phyloP scores from a whole-genome alignment of 352 stramenopile species.

The Hyphochytrium catenoides region DNA sequence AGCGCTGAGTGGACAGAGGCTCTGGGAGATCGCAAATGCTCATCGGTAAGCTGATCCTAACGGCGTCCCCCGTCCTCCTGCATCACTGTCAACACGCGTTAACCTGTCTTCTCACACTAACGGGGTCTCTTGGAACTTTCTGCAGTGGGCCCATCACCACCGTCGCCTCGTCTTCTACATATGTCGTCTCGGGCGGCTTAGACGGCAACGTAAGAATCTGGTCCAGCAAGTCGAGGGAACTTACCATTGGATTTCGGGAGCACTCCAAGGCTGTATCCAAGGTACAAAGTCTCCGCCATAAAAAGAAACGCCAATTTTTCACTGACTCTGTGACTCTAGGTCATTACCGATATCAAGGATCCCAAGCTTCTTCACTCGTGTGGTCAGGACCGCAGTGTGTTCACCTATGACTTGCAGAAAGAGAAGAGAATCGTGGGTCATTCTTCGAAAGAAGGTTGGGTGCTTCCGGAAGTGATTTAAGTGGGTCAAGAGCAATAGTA shows the following conservation, averaged over 20 bases:
- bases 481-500: too few relatives aligned
- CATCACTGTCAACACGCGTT: constrained; percentile 2
- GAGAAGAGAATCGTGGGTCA: constrained; percentile 51
- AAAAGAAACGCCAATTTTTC: too few relatives aligned
- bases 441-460: constrained; percentile 40
- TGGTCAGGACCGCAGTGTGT: constrained; percentile 49
- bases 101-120: constrained; percentile 14
- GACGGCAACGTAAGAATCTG: constrained; percentile 70
- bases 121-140: constrained; percentile 1
- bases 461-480: too few relatives aligned
- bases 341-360: constrained; percentile 41
- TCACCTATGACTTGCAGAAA: constrained; percentile 72
- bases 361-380: constrained; percentile 63
- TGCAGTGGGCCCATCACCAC: constrained; percentile 11
- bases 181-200: constrained; percentile 44
- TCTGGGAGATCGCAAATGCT: too few relatives aligned
- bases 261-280: too few relatives aligned
- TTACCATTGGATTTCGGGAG: constrained; percentile 70
- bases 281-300: too few relatives aligned
- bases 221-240: constrained; percentile 43
- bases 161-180: constrained; percentile 26
- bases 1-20: too few relatives aligned
- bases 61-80: too few relatives aligned
- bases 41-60: too few relatives aligned
- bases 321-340: too few relatives aligned